Evolutionary conservation across 148 eudicot species (phyloP), one percentile per base, ranked within the genome.

Genomic region (Persicaria maculosa): DNA sequence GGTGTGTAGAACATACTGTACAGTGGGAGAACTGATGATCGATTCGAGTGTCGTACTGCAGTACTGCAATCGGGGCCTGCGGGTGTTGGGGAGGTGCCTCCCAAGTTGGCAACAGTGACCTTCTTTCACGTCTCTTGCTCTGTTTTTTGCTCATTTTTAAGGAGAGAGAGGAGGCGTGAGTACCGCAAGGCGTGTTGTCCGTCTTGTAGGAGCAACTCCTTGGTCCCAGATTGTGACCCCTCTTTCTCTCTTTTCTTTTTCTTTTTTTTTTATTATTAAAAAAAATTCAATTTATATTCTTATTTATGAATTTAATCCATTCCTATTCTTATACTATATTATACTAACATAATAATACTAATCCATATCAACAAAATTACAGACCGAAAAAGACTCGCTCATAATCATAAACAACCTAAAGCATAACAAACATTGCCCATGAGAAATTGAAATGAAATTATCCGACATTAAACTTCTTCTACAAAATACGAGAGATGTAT

Each of bases 221-320:
- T 25, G 76, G 82, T 77, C 74, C 82, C 80, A 76, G 80, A 79
- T 76, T 43, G 61, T 11, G 85, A 82, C 82, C 71, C 64, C 44
- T 77, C 44, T 47, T 54, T 25, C 59, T 45, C 9, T 5, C 5
- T 22, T 44, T 1, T 36, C 68, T 31, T 31, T 31, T 31, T 31
- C 3, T 31, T 31, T 31, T 31, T 31, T 31, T 31, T 25, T 25
- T 25, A n/a, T n/a, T 22, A 22, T 31, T 31, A 1, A 31, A 31
- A 31, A 31, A 31, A 31, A 31, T 31, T 31, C 40, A 31, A 31
- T 2, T 31, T 31, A 31, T 31, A 31, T 31, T 31, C 40, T 31
- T 31, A 31, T 31, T 31, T 31, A 31, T 31, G 40, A 31, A 31
- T 31, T 31, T 31, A 1, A 31, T 31, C 40, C 40, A 31, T 31